phyloP scores from a whole-genome alignment of 2,329 filamentous ascomycete species.

The Chlorencoelia australis region DNA sequence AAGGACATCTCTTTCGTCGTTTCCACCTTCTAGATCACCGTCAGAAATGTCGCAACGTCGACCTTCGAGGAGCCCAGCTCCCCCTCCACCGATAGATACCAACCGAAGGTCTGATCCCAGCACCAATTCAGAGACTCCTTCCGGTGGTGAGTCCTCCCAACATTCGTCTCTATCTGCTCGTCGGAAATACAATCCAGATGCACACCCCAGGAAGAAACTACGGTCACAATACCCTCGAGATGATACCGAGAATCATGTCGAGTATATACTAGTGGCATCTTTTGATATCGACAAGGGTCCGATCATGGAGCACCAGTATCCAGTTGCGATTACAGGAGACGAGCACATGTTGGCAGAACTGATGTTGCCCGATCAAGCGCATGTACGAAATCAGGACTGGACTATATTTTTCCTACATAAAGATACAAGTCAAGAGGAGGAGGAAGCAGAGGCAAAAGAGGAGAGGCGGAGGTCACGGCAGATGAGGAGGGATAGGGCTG shows the following conservation, averaged over 20 bases:
- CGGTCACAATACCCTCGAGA: slow-evolving; percentile 70
- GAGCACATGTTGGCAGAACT: slow-evolving; percentile 97
- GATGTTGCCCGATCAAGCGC: slow-evolving; percentile 95
- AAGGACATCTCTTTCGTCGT: slow-evolving; percentile 53
- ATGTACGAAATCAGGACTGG: slow-evolving; percentile 93
- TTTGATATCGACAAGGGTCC: slow-evolving; percentile 96
- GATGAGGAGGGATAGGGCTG: slow-evolving; percentile 40
- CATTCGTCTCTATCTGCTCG: slow-evolving; percentile 49
- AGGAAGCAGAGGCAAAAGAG: slow-evolving; percentile 59
- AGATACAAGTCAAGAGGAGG: slow-evolving; percentile 75
- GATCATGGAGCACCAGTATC: slow-evolving; percentile 98
- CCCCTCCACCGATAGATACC: slow-evolving; percentile 34
- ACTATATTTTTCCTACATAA: slow-evolving; percentile 99
- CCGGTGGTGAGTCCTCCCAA: slow-evolving; percentile 46
- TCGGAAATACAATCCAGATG: slow-evolving; percentile 40
- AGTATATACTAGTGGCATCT: slow-evolving; percentile 94
- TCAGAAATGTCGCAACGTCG: slow-evolving; percentile 46
- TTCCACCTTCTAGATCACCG: slow-evolving; percentile 46
- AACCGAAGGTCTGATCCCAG: slow-evolving; percentile 50
- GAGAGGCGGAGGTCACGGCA: slow-evolving; percentile 41
- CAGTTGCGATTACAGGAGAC: slow-evolving; percentile 87
- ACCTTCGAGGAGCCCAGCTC: slow-evolving; percentile 45
- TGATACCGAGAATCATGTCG: slow-evolving; percentile 82
- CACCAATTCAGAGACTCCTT: slow-evolving; percentile 49
- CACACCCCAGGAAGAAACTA: slow-evolving; percentile 44